Conservation (phyloP, 2,329 filamentous ascomycete genomes). For the Alternaria triticina region DNA sequence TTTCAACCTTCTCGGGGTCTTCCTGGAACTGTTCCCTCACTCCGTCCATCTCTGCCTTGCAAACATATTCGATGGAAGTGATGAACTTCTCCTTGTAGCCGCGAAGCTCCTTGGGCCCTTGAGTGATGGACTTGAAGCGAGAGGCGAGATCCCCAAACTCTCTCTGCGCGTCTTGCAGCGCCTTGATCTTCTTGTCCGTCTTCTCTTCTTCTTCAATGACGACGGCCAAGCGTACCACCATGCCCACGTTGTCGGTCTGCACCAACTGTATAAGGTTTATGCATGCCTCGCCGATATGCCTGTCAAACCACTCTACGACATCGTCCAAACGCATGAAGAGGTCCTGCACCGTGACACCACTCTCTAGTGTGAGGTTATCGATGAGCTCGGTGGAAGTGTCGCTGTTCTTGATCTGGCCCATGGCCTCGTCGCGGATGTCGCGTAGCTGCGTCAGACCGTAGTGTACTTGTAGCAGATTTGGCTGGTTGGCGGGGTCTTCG, state of each 20-base stretch:
- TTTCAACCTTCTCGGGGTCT: constrained; percentile 82
- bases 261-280: constrained; percentile 89
- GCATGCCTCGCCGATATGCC: constrained; percentile 87
- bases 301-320: constrained; percentile 92
- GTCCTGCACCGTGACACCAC: constrained; percentile 78
- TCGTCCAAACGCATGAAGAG: constrained; percentile 88
- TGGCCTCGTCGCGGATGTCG: constrained; percentile 93
- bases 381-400: constrained; percentile 98
- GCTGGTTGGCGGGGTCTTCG: constrained; percentile 84
- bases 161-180: constrained; percentile 90
- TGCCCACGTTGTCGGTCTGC: constrained; percentile 81
- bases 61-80: constrained; percentile 75
- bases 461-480: constrained; percentile 86
- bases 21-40: constrained; percentile 78
- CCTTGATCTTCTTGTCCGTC: constrained; percentile 89
- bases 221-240: constrained; percentile 89
- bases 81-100: constrained; percentile 98
- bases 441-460: constrained; percentile 90
- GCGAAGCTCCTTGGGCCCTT: constrained; percentile 87
- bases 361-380: constrained; percentile 68
- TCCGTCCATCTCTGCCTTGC: constrained; percentile 74
- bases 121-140: constrained; percentile 92
- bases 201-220: constrained; percentile 96
- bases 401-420: constrained; percentile 83
- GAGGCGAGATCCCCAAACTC: constrained; percentile 95